Percentiles rank a stretch among this genome's conserved stretches.
Evolutionary conservation across 2,329 filamentous ascomycete genomes (phyloP).

Genomic region (Epichloe coenophiala): DNA sequence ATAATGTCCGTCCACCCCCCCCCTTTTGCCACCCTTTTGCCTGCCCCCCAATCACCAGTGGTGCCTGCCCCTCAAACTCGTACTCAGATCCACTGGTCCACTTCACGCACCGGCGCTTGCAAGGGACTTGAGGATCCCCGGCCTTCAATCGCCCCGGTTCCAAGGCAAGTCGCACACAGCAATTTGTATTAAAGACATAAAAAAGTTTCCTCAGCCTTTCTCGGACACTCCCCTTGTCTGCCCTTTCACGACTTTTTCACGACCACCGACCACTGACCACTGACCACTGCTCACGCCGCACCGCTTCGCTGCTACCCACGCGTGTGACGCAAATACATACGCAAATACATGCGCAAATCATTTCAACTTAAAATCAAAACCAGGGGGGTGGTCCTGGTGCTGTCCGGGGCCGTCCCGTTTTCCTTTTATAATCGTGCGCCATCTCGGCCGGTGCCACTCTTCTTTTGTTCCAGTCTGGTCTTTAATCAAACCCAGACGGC

Average conservation of each 20-base stretch:
- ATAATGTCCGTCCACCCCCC: too few species aligned
- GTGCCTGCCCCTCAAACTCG: background rate
- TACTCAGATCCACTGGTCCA: background rate
- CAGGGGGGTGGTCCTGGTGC: background rate
- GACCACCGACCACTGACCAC: too few species aligned
- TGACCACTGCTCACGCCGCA: background rate
- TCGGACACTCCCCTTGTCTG: background rate
- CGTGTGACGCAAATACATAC: background rate
- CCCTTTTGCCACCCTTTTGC: too few species aligned
- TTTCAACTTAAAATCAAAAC: background rate
- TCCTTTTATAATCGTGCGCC: slow-evolving; percentile 1
- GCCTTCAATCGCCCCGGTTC: too few species aligned
- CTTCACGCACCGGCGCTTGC: background rate
- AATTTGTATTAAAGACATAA: too few species aligned
- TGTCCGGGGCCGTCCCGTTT: slow-evolving; percentile 2
- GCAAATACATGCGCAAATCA: too few species aligned
- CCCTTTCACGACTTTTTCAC: background rate
- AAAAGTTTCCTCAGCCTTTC: background rate
- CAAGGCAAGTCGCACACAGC: too few species aligned
- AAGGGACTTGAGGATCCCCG: background rate
- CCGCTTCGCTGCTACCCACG: background rate
- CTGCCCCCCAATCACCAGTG: too few species aligned
- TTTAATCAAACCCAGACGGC: too few species aligned
- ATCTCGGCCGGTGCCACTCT: background rate
- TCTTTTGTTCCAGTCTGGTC: background rate